phyloP scores from a whole-genome alignment of 306 rosid species.

The Geum urbanum region DNA sequence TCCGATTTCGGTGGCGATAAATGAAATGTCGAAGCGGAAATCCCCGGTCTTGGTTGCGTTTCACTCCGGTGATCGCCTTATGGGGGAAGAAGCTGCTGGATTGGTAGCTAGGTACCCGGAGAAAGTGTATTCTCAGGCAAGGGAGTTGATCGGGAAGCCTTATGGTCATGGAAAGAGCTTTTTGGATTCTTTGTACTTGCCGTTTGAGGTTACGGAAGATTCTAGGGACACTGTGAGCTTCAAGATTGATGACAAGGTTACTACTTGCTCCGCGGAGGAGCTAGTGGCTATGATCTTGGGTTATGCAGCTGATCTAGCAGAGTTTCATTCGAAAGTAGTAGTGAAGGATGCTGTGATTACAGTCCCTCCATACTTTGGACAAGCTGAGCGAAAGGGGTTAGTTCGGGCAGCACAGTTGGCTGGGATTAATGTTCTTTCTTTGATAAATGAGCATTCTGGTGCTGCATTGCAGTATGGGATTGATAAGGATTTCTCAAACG shows the following conservation, averaged over 20 bases:
- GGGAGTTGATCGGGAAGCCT: conserved; percentile 82
- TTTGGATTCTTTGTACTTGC: conserved; percentile 67
- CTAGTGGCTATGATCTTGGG: conserved; percentile 72
- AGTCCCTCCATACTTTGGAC: conserved; percentile 94
- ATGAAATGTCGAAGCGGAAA: conserved; percentile 95
- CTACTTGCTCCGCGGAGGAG: conserved; percentile 65
- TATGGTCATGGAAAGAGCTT: conserved; percentile 36
- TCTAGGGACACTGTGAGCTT: conserved; percentile 58
- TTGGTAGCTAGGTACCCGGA: conserved; percentile 82
- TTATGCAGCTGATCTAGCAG: conserved; percentile 64
- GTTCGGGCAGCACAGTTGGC: conserved; percentile 78
- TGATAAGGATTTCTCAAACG: conserved; percentile 87
- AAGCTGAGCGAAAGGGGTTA: conserved; percentile 78
- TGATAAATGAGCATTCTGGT: conserved; percentile 89
- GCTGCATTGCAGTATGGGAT: conserved; percentile 98
- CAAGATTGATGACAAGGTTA: conserved; percentile 43
- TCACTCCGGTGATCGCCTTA: conserved; percentile 69
- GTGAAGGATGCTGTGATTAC: conserved; percentile 78
- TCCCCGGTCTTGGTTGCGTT: conserved; percentile 79
- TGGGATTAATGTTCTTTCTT: conserved; percentile 74
- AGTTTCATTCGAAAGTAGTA: conserved; percentile 78
- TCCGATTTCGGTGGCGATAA: conserved; percentile 86
- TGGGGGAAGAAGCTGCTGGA: conserved; percentile 94
- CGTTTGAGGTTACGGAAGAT: conserved; percentile 60
- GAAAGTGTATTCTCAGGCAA: conserved; percentile 68